These are phyloP conservation scores for Phlyctochytrium bullatum DNA, from an alignment of 192 early-diverging fungal species.

Conservation along the genomic window DNA sequence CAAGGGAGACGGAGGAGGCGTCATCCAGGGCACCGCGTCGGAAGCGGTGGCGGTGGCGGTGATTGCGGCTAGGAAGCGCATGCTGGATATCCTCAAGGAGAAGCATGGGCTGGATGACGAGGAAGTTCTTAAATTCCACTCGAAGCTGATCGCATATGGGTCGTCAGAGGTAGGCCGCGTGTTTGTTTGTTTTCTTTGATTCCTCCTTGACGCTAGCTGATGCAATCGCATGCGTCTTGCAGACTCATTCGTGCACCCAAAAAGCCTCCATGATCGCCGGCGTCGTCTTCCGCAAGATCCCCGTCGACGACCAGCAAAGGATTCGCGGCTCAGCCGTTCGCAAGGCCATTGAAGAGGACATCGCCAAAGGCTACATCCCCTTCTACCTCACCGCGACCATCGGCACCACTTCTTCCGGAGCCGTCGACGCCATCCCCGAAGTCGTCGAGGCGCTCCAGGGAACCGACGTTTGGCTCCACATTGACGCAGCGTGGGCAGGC, in stretches of 20 bases:
- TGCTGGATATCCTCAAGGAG: constrained; percentile 29
- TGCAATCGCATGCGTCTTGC: no score
- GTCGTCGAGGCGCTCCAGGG: constrained; percentile 43
- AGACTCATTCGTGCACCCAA: constrained; percentile 56
- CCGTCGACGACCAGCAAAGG: constrained; percentile 28
- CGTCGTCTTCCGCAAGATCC: constrained; percentile 33
- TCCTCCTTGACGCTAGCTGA: no score
- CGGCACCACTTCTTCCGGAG: constrained; percentile 59
- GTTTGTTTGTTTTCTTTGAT: neutral
- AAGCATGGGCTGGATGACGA: constrained; percentile 29
- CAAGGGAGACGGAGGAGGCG: constrained; percentile 56
- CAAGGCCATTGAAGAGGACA: constrained; percentile 47
- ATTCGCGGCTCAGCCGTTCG: constrained; percentile 45
- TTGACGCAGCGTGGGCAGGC: constrained; percentile 69
- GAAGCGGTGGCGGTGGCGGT: constrained; percentile 58
- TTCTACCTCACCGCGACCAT: constrained; percentile 64
- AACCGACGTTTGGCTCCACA: constrained; percentile 56
- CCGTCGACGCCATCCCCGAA: constrained; percentile 55
- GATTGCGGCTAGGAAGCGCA: constrained; percentile 53
- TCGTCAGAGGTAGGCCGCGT: constrained; percentile 30
- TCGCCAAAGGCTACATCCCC: constrained; percentile 52
- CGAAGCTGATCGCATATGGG: constrained; percentile 56
- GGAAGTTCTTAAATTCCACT: constrained; percentile 16
- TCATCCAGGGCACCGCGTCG: constrained; percentile 64
- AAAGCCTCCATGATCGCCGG: constrained; percentile 55